Evolutionary conservation across 495 filamentous ascomycete species (phyloP).

Genomic region (Penicillium macrosclerotiorum): DNA sequence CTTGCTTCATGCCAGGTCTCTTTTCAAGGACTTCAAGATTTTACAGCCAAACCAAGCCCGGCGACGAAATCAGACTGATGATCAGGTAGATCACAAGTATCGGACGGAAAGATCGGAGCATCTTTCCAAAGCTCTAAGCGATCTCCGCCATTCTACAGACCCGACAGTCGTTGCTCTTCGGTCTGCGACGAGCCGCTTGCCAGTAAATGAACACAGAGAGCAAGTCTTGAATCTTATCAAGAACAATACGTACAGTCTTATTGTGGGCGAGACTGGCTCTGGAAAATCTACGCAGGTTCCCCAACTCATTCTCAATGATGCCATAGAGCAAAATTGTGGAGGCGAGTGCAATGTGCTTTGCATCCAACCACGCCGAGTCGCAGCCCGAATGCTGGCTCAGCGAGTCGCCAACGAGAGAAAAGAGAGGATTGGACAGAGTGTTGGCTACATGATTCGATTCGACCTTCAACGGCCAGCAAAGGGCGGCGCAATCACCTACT

Average conservation of each 20-base stretch:
- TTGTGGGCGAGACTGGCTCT: slow-evolving; percentile 56
- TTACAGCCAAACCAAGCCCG: background rate
- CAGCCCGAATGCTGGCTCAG: slow-evolving; percentile 52
- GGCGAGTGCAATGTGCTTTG: slow-evolving; percentile 40
- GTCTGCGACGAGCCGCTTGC: slow-evolving; percentile 26
- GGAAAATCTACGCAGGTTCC: slow-evolving; percentile 64
- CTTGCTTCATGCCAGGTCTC: background rate
- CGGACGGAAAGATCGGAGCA: slow-evolving; percentile 1
- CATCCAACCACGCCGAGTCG: slow-evolving; percentile 58
- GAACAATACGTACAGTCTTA: slow-evolving; percentile 49
- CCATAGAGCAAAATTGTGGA: slow-evolving; percentile 27
- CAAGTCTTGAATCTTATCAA: slow-evolving; percentile 48
- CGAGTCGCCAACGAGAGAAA: slow-evolving; percentile 55
- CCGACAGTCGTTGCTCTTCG: slow-evolving; percentile 2
- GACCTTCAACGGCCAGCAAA: slow-evolving; percentile 25
- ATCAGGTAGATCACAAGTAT: background rate
- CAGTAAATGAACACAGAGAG: slow-evolving; percentile 46
- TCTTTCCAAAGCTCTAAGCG: slow-evolving; percentile 1
- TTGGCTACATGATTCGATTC: slow-evolving; percentile 57
- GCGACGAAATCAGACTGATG: background rate
- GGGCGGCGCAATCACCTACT: slow-evolving; percentile 52
- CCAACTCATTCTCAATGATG: slow-evolving; percentile 56
- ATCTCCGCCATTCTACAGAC: slow-evolving; percentile 3
- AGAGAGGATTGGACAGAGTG: slow-evolving; percentile 44
- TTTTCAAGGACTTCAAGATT: background rate